Base-by-base conservation (phyloP, 2,329 filamentous ascomycete species). In the Colletotrichum sp. region DNA sequence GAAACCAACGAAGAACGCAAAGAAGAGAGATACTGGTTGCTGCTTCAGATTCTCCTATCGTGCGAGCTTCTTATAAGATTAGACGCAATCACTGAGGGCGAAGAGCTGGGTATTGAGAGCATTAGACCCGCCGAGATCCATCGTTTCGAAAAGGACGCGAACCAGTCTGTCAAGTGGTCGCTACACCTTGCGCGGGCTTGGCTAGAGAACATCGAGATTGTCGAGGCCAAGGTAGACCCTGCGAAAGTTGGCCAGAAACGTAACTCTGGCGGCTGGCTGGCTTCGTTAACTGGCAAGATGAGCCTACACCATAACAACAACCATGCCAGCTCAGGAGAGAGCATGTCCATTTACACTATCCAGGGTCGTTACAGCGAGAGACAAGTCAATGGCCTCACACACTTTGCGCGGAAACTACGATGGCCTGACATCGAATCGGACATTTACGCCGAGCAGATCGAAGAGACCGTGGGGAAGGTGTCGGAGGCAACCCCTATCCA, bases 161-260 rank as follows among this genome's bases (percentile, higher is more conserved):
- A 88, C 29, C 80, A 84, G 15, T 88, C 89, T n/a, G 90, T 93
- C 24, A 91, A 90, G 78, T 93, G 92, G 92, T 93, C 92, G 6
- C 82, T 93, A 51, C 84, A 93, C 54, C 84, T 93, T 36, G 92
- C 92, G 18, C 86, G 91, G 31, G 87, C 87, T 57, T 93, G 92
- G 91, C 86, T 93, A n/a, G 90, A 93, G 75, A 93, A 93, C 73
- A 91, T 93, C 34, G 87, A 88, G 11, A 84, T 93, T 29, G 85
- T 87, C 66, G 88, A 76, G 51, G 70, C 65, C n/a, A 75, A 76
- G 57, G 54, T 76, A 15, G 70, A 76, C 69, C 36, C 79, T 76
- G 24, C 75, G 74, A 33, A 77, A 73, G 69, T 79, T 38, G 47
- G 38, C 9, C 71, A 73, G 38, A 70, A 70, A 29, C 76, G 78